These are phyloP conservation scores for Scedosporium dehoogii DNA, from an alignment of 2,329 filamentous ascomycete genomes.

Conservation along the genomic window DNA sequence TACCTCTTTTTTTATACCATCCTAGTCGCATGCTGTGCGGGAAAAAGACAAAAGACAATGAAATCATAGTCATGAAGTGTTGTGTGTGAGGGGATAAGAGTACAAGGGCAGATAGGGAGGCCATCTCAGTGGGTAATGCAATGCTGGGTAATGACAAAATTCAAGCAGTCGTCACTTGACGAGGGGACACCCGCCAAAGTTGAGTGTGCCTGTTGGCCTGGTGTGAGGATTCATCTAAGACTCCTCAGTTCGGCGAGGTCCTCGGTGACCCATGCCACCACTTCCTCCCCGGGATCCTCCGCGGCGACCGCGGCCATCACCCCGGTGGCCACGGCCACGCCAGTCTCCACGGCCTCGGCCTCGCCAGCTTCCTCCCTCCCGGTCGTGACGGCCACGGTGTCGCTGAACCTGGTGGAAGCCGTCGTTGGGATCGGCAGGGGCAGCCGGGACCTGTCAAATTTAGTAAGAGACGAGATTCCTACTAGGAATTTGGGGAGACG, in stretches of 20 bases:
- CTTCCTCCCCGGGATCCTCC: slow-evolving; percentile 25
- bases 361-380: slow-evolving; percentile 33
- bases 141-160: neutral
- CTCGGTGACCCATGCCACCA: slow-evolving; percentile 20
- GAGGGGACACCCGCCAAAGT: neutral
- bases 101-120: neutral
- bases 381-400: slow-evolving; percentile 44
- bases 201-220: neutral
- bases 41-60: neutral
- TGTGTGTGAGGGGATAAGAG: neutral
- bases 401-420: slow-evolving; percentile 66
- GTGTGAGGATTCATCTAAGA: neutral
- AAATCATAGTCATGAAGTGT: neutral
- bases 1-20: slow-evolving; percentile 1
- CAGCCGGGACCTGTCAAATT: slow-evolving; percentile 18
- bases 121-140: neutral
- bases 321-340: slow-evolving; percentile 41
- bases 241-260: slow-evolving; percentile 20
- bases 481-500: no score
- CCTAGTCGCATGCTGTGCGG: slow-evolving; percentile 4
- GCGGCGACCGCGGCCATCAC: slow-evolving; percentile 31
- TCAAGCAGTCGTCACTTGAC: neutral
- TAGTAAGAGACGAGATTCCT: slow-evolving; percentile 8
- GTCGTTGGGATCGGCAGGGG: slow-evolving; percentile 39
- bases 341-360: slow-evolving; percentile 35